Base-by-base conservation (phyloP, 78 protist genomes). In the Protostelium mycophagum region DNA sequence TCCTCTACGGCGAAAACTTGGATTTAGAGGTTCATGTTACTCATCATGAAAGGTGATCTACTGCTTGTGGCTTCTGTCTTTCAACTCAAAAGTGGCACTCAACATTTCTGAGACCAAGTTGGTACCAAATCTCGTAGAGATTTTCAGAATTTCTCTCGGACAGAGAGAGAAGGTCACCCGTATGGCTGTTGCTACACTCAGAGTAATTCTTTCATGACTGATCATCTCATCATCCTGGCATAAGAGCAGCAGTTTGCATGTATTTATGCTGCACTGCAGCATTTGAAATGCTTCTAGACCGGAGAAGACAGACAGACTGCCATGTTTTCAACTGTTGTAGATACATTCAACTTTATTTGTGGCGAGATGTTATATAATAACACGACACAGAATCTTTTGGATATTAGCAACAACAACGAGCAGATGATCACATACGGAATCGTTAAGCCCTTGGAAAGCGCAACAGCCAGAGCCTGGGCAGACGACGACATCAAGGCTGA, bases 401-500 rank as follows among this genome's bases (percentile, higher is more conserved):
- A 34, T 83, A 1, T 37, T 29, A 91, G 91, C 34, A 51, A 93
- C 29, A 89, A 87, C 63, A 88, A 85, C 83, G 90, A 88, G 37
- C 91, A 88, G 83, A 95, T 95, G 96, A 84, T 95, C n/a, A 90
- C 87, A 35, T 88, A 86, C 87, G 96, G 95, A 36, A 38, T 95
- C 37, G 36, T 92, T 39, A 85, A 89, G 51, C 39, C 83, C 84
- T 86, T 93, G 38, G 38, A 37, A 63, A 38, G 37, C 83, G 38
- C 93, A 34, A 84, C 28, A 36, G 39, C 36, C 85, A 90, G 91
- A 90, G 95, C 88, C 86, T 96, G 94, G 91, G 97, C 90, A 29
- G 98, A 97, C 91, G 96, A 89, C 35, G 98, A 97, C 90, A 90
- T 97, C 63, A 39, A 34, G 38, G 95, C 38, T 0, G 96, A 95